Conservation (phyloP, 2,329 filamentous ascomycete genomes). For the Teratosphaeria gauchensis region DNA sequence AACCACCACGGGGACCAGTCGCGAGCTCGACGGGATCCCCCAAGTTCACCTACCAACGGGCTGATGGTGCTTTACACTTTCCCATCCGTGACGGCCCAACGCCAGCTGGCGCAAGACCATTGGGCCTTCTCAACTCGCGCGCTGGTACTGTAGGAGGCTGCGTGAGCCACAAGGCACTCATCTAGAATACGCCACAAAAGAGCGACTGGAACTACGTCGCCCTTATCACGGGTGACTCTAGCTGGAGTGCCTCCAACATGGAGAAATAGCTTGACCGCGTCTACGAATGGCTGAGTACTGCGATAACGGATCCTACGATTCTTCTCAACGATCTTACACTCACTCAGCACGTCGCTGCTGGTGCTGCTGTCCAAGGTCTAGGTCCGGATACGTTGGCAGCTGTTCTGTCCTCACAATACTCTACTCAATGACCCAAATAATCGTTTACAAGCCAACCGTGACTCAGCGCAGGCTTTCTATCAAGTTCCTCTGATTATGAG, state of each 20-base stretch:
- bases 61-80: conserved; percentile 41
- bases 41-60: conserved; percentile 48
- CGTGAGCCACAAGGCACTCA: conserved; percentile 50
- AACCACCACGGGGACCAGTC: conserved; percentile 47
- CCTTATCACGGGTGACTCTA: conserved; percentile 48
- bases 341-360: conserved; percentile 12
- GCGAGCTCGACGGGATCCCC: conserved; percentile 43
- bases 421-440: conserved; percentile 38
- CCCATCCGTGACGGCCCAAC: conserved; percentile 34
- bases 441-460: conserved; percentile 29
- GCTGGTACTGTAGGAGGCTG: conserved; percentile 48
- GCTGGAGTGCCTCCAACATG: conserved; percentile 51
- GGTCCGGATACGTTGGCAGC: conserved; percentile 29
- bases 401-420: conserved; percentile 36
- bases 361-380: conserved; percentile 17
- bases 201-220: conserved; percentile 52
- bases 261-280: conserved; percentile 41
- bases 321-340: conserved; percentile 11
- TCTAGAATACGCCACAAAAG: conserved; percentile 47
- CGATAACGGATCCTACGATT: conserved; percentile 14
- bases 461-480: conserved; percentile 41
- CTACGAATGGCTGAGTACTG: conserved; percentile 14
- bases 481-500: conserved; percentile 49
- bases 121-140: conserved; percentile 50
- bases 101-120: conserved; percentile 31